These are phyloP conservation scores for Boletus eberwhitei DNA, from an alignment of 768 basidiomycete species.

Conservation along the genomic window DNA sequence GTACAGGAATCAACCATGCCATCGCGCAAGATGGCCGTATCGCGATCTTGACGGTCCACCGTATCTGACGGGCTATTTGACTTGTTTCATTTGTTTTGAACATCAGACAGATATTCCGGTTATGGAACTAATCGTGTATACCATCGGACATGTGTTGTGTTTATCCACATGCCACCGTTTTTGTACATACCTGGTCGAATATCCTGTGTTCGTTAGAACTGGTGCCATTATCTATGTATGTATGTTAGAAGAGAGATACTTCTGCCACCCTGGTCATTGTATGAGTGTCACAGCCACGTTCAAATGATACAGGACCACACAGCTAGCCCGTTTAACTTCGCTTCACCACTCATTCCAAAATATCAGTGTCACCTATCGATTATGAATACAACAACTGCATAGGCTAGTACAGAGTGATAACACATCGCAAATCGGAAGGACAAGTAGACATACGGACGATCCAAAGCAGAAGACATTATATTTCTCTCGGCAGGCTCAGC, in stretches of 20 bases:
- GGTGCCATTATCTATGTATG: conserved; percentile 1
- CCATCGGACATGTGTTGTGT: conserved; percentile 3
- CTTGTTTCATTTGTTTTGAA: not conserved
- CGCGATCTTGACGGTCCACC: conserved; percentile 69
- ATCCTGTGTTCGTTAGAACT: not conserved
- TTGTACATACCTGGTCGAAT: conserved; percentile 9
- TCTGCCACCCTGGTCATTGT: not conserved
- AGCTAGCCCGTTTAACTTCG: too few species aligned
- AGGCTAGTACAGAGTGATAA: conserved; percentile 10
- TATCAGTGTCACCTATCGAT: conserved; percentile 1
- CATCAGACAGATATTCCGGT: not conserved
- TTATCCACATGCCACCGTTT: conserved; percentile 1
- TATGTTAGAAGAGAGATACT: not conserved
- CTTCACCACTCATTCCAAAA: not conserved
- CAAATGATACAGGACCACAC: too few species aligned
- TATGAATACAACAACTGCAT: conserved; percentile 20
- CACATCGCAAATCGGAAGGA: not conserved
- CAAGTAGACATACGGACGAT: conserved; percentile 6
- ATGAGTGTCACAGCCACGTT: not conserved
- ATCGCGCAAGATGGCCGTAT: conserved; percentile 79
- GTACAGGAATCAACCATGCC: conserved; percentile 71
- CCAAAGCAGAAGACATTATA: not conserved
- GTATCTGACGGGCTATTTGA: conserved; percentile 32
- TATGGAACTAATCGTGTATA: conserved; percentile 13
- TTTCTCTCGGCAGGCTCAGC: conserved; percentile 36